Percentiles rank a stretch among this genome's conserved stretches.
phyloP scores from a whole-genome alignment of 345 rosid genomes.

The Citropsis articulata region DNA sequence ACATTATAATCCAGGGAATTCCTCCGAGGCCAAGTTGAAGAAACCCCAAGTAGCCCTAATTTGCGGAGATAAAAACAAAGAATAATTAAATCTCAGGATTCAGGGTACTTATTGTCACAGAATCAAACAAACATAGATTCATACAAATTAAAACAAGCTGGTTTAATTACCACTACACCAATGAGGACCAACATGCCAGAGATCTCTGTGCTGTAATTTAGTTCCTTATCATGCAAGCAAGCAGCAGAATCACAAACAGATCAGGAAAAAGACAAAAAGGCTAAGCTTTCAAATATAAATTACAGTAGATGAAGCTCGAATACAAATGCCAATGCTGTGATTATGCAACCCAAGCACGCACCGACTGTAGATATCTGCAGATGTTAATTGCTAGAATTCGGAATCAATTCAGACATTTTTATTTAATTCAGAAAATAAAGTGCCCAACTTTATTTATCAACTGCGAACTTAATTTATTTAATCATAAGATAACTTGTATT shows the following conservation, averaged over 20 bases:
- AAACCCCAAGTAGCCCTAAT: conserved; percentile 45
- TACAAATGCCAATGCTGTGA: conserved; percentile 38
- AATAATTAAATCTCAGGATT: neutral
- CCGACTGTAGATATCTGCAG: conserved; percentile 42
- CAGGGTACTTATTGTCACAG: neutral
- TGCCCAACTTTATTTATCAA: too few species aligned
- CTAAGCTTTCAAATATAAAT: neutral
- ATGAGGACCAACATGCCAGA: conserved; percentile 32
- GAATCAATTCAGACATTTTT: neutral
- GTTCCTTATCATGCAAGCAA: conserved; percentile 24
- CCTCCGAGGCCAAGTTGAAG: conserved; percentile 63
- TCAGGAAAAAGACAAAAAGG: neutral
- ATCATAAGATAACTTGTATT: too few species aligned
- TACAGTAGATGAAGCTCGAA: conserved; percentile 17
- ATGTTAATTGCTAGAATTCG: neutral
- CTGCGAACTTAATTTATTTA: too few species aligned
- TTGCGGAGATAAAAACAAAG: neutral
- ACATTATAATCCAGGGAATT: conserved; percentile 68
- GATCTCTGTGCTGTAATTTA: neutral
- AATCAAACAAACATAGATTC: neutral
- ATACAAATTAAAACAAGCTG: neutral
- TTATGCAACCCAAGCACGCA: conserved; percentile 30
- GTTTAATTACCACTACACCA: conserved; percentile 39
- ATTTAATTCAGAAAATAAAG: too few species aligned
- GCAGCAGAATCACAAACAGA: conserved; percentile 6